Percentiles rank a stretch among this genome's conserved stretches.
Evolutionary conservation across 2,329 filamentous ascomycete genomes (phyloP).

Genomic region (Ophiostoma sp.): DNA sequence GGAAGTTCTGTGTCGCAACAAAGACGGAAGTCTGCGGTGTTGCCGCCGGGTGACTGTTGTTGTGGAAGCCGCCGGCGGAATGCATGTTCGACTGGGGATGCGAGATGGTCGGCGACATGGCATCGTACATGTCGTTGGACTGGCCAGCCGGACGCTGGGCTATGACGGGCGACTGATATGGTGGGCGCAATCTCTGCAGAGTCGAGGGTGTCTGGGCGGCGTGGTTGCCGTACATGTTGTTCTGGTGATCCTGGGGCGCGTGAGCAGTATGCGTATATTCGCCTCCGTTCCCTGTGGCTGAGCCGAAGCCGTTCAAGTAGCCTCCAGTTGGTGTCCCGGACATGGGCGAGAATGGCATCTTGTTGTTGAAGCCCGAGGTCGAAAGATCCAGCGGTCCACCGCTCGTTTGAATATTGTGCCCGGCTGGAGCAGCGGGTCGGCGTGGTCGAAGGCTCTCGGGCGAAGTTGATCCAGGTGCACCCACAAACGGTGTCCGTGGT

Average conservation of each 20-base stretch:
- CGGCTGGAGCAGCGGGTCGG: not conserved
- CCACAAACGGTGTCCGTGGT: conserved; percentile 43
- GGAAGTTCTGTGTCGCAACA: conserved; percentile 61
- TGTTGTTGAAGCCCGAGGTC: not conserved
- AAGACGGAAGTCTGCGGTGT: conserved; percentile 53
- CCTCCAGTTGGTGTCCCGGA: conserved; percentile 45
- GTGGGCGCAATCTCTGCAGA: conserved; percentile 31
- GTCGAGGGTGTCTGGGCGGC: not conserved
- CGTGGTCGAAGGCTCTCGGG: conserved; percentile 49
- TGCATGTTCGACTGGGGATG: conserved; percentile 39
- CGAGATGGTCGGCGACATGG: conserved; percentile 54
- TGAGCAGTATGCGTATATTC: conserved; percentile 46
- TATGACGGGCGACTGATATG: conserved; percentile 45
- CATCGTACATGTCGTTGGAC: conserved; percentile 50
- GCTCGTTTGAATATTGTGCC: conserved; percentile 33
- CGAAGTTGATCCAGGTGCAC: conserved; percentile 45
- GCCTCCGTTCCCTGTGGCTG: conserved; percentile 39
- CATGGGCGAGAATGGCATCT: conserved; percentile 48
- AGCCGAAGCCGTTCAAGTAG: conserved; percentile 38
- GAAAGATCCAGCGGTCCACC: conserved; percentile 3
- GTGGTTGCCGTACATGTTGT: not conserved
- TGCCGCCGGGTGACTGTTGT: conserved; percentile 44
- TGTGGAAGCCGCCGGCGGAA: conserved; percentile 43
- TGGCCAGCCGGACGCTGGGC: conserved; percentile 50
- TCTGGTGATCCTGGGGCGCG: conserved; percentile 32